A percentile compares a stretch with the other conserved stretches of the same genome.
Evolutionary conservation across 495 filamentous ascomycete species (phyloP).

Genomic region (Penicillium cosmopolitanum): DNA sequence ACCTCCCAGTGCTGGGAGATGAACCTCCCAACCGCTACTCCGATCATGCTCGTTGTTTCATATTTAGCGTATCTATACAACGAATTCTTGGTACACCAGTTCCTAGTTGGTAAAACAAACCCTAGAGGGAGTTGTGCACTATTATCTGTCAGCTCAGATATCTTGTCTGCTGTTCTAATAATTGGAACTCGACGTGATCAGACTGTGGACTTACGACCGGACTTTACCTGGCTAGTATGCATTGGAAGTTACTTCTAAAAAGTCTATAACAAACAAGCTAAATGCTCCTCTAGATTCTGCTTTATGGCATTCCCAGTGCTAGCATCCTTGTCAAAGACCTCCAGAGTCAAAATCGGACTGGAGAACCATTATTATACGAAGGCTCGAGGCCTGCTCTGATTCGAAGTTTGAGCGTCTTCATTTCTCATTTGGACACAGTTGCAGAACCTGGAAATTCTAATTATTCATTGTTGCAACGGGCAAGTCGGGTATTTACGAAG

Average conservation of each 20-base stretch:
- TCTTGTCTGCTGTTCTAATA: slow-evolving; percentile 43
- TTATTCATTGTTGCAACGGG: slow-evolving; percentile 34
- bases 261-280: neutral
- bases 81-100: slow-evolving; percentile 48
- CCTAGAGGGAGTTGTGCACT: slow-evolving; percentile 34
- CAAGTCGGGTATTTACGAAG: slow-evolving; percentile 30
- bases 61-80: slow-evolving; percentile 47
- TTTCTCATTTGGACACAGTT: slow-evolving; percentile 36
- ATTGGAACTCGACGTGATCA: slow-evolving; percentile 45
- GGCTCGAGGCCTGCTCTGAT: slow-evolving; percentile 57
- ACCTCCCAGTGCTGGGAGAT: slow-evolving; percentile 30
- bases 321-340: slow-evolving; percentile 48
- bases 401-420: slow-evolving; percentile 63
- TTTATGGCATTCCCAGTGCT: slow-evolving; percentile 47
- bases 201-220: slow-evolving; percentile 30
- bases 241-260: too few relatives aligned
- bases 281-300: slow-evolving; percentile 29
- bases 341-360: slow-evolving; percentile 45
- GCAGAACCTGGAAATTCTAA: slow-evolving; percentile 24
- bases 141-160: slow-evolving; percentile 40
- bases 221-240: slow-evolving; percentile 31
- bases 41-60: slow-evolving; percentile 38
- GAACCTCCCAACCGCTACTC: slow-evolving; percentile 23
- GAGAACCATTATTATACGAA: slow-evolving; percentile 41
- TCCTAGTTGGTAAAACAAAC: slow-evolving; percentile 43